Conservation (phyloP, 148 eudicot species). For the Oxyria digyna region DNA sequence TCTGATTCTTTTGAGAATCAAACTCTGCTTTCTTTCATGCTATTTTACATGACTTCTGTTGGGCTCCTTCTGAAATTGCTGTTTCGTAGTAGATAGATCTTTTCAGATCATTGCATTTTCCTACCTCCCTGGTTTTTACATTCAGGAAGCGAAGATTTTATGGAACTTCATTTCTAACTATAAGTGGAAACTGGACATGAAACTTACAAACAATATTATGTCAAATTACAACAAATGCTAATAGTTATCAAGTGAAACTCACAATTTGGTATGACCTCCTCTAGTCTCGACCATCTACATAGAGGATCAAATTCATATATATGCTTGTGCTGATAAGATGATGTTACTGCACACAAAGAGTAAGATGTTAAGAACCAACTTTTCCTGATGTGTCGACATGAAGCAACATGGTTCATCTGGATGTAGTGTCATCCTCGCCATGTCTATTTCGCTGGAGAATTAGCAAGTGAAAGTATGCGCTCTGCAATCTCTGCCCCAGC, state of each 20-base stretch:
- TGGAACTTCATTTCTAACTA: too few species aligned
- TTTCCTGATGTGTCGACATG: too few species aligned
- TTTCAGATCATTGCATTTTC: too few species aligned
- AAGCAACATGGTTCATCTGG: not conserved
- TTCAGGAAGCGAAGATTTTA: too few species aligned
- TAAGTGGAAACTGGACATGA: not conserved
- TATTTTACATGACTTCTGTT: too few species aligned
- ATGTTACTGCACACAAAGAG: not conserved
- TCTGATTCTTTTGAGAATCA: too few species aligned
- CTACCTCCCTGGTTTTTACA: too few species aligned
- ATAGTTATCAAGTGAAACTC: not conserved
- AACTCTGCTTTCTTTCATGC: too few species aligned
- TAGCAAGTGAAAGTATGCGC: slow-evolving; percentile 24
- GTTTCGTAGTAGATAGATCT: too few species aligned
- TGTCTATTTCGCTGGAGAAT: not conserved
- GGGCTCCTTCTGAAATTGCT: too few species aligned
- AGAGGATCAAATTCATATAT: too few species aligned
- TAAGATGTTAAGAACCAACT: too few species aligned
- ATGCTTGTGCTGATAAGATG: not conserved
- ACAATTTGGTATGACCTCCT: not conserved
- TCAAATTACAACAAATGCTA: not conserved
- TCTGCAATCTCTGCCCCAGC: slow-evolving; percentile 48
- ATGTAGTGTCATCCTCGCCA: not conserved
- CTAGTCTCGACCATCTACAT: not conserved
- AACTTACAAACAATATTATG: not conserved